These are phyloP conservation scores for Aspergillus quadrilineatus DNA, from an alignment of 2,329 filamentous ascomycete genomes.

Conservation along the genomic window DNA sequence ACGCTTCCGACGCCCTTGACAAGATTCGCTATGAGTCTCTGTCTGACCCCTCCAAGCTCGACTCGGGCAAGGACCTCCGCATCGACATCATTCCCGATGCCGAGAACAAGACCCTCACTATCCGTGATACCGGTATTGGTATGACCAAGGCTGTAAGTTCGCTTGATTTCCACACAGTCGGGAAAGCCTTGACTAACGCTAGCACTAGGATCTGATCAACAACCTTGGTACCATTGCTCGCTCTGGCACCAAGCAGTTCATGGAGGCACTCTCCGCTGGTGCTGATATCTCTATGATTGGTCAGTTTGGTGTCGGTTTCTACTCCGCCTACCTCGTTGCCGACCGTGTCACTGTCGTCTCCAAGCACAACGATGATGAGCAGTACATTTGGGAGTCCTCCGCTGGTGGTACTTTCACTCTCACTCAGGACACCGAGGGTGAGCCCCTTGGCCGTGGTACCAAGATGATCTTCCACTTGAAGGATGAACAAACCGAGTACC, in stretches of 20 bases:
- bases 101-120: conserved; percentile 95
- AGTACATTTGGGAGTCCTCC: conserved; percentile 98
- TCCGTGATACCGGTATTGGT: conserved; percentile 97
- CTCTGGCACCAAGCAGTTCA: conserved; percentile 99
- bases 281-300: conserved; percentile 99
- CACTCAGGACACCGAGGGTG: conserved; percentile 82
- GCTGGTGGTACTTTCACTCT: conserved; percentile 98
- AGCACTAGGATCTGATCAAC: conserved; percentile 88
- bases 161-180: not conserved
- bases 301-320: conserved; percentile 99
- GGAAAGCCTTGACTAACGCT: conserved; percentile 10
- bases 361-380: conserved; percentile 99
- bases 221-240: conserved; percentile 99
- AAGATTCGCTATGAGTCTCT: conserved; percentile 99
- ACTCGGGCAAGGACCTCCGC: conserved; percentile 94
- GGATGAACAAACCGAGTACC: conserved; percentile 98
- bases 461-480: conserved; percentile 99
- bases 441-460: conserved; percentile 88
- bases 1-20: conserved; percentile 97
- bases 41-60: conserved; percentile 95
- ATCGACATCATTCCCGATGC: conserved; percentile 99
- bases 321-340: conserved; percentile 98
- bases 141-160: conserved; percentile 98
- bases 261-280: conserved; percentile 97
- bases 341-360: conserved; percentile 94